These are phyloP conservation scores for Neurospora sublineolata DNA, from an alignment of 495 filamentous ascomycete genomes.

Conservation along the genomic window DNA sequence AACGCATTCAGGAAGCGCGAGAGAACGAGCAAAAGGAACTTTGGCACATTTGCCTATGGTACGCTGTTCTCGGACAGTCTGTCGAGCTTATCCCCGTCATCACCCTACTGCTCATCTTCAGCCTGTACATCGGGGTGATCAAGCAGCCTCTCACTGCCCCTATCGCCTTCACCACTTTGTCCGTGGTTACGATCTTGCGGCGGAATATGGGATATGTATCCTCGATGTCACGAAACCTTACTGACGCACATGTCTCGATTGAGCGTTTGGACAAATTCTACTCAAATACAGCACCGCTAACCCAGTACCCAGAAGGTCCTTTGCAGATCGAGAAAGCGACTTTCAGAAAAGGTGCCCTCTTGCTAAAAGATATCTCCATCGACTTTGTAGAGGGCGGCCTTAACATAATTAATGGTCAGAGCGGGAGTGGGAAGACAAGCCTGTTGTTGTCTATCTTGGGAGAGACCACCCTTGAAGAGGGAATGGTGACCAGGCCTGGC, in stretches of 20 bases:
- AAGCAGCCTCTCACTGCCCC: slow-evolving; percentile 33
- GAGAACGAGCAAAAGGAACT: slow-evolving; percentile 35
- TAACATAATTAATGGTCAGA: slow-evolving; percentile 41
- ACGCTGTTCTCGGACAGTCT: slow-evolving; percentile 20
- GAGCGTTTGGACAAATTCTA: slow-evolving; percentile 37
- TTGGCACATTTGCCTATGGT: slow-evolving; percentile 33
- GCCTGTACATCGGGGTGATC: slow-evolving; percentile 29
- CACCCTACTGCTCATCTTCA: slow-evolving; percentile 34
- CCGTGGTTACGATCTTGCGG: slow-evolving; percentile 31
- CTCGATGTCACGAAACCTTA: slow-evolving; percentile 26
- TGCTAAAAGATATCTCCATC: slow-evolving; percentile 34
- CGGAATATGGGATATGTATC: slow-evolving; percentile 32
- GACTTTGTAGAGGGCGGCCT: slow-evolving; percentile 39
- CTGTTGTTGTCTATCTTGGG: slow-evolving; percentile 52
- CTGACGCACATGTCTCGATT: slow-evolving; percentile 32
- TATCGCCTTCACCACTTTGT: slow-evolving; percentile 37
- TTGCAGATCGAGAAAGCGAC: slow-evolving; percentile 28
- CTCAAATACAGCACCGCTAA: slow-evolving; percentile 27
- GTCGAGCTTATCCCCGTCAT: slow-evolving; percentile 30
- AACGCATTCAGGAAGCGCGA: slow-evolving; percentile 30
- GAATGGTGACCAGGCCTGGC: slow-evolving; percentile 35
- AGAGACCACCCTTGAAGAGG: slow-evolving; percentile 38
- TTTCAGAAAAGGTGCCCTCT: no score
- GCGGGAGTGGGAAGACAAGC: slow-evolving; percentile 54
- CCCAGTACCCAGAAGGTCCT: slow-evolving; percentile 31